A percentile compares a stretch with the other conserved stretches of the same genome.
Evolutionary conservation across 2,329 filamentous ascomycete genomes (phyloP).

Genomic region (Corynespora cassiicola): DNA sequence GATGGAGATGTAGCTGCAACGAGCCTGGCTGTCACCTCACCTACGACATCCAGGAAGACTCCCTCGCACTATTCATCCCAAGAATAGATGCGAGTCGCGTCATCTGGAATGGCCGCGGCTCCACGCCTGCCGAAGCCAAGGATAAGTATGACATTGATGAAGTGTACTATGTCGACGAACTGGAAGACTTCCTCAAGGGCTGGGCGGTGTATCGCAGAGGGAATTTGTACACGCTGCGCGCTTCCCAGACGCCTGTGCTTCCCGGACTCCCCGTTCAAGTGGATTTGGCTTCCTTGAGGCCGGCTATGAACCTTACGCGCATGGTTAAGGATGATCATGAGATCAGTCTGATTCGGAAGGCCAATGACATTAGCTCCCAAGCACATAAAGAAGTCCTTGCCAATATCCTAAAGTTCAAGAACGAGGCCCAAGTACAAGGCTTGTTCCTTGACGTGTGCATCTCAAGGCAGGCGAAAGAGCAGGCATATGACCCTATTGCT

Average conservation of each 20-base stretch:
- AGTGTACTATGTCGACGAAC: slow-evolving; percentile 62
- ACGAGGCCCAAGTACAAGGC: slow-evolving; percentile 85
- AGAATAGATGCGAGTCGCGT: slow-evolving; percentile 67
- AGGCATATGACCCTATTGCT: slow-evolving; percentile 90
- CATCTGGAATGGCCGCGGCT: slow-evolving; percentile 70
- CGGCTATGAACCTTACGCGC: slow-evolving; percentile 79
- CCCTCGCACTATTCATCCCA: slow-evolving; percentile 76
- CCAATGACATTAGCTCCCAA: slow-evolving; percentile 78
- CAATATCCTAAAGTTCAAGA: slow-evolving; percentile 67
- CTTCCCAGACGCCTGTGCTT: slow-evolving; percentile 21
- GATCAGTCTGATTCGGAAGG: slow-evolving; percentile 77
- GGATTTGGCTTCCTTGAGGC: slow-evolving; percentile 58
- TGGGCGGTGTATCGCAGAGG: slow-evolving; percentile 36
- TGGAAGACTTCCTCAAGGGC: slow-evolving; percentile 33
- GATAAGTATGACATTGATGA: slow-evolving; percentile 72
- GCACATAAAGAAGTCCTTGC: slow-evolving; percentile 78
- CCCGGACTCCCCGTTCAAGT: slow-evolving; percentile 17
- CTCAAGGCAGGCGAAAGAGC: slow-evolving; percentile 72
- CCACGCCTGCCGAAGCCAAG: slow-evolving; percentile 66
- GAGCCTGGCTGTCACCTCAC: slow-evolving; percentile 63
- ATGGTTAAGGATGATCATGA: slow-evolving; percentile 87
- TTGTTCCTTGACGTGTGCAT: slow-evolving; percentile 77
- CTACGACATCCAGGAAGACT: slow-evolving; percentile 65
- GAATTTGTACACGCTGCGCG: slow-evolving; percentile 45
- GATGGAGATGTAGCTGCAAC: slow-evolving; percentile 42